Evolutionary conservation across 192 early-diverging fungal genomes (phyloP), one percentile per base, ranked within the genome.

Genomic region (Nowakowskiella sp.): DNA sequence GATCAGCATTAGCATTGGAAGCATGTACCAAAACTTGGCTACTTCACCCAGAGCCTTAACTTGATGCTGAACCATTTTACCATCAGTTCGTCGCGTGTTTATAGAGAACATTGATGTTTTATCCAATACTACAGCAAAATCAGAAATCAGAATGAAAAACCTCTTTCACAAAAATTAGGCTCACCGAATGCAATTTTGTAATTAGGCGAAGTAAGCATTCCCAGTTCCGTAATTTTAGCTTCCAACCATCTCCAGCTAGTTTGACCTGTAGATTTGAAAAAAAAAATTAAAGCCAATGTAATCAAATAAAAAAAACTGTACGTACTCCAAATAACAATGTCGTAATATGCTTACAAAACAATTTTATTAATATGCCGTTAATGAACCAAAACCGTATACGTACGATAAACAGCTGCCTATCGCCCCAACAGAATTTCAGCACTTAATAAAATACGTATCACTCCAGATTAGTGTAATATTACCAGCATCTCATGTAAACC

Each of bases 301-400:
- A 39, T n/a, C n/a, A 10, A 39, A 10, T 39, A 10, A 39, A 39
- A 39, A n/a, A 10, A 13, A n/a, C n/a, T n/a, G n/a, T n/a, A n/a
- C n/a, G n/a, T n/a, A n/a, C 81, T 82, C 86, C 86, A 88, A 42
- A 88, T 77, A 5, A 85, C 78, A 48, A 86, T 68, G 53, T 86
- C 86, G 48, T 85, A 88, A 55, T 81, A 65, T 31, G 76, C n/a
- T n/a, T n/a, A n/a, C n/a, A n/a, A n/a, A n/a, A n/a, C n/a, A n/a
- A n/a, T n/a, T n/a, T n/a, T n/a, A n/a, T n/a, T n/a, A n/a, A n/a
- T n/a, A n/a, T n/a, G n/a, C n/a, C n/a, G n/a, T n/a, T n/a, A n/a
- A n/a, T n/a, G n/a, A n/a, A n/a, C n/a, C n/a, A n/a, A n/a, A n/a
- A n/a, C n/a, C n/a, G n/a, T n/a, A n/a, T n/a, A n/a, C n/a, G n/a